These are phyloP conservation scores for Paramarasmius palmivorus DNA, from an alignment of 1,284 basidiomycete genomes.

Conservation along the genomic window DNA sequence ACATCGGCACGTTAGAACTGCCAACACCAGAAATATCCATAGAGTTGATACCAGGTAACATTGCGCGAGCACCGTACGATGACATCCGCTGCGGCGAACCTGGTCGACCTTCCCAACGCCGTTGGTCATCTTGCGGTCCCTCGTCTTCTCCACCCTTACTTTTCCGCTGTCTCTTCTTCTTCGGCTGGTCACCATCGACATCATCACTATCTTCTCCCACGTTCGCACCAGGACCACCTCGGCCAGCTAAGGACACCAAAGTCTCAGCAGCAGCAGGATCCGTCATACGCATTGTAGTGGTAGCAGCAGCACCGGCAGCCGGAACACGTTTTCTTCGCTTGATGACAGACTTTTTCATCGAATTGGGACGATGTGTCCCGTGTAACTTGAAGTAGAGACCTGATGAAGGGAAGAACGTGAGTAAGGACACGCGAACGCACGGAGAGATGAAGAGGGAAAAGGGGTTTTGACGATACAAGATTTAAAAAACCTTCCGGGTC, in stretches of 20 bases:
- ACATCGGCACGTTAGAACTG: conserved; percentile 10
- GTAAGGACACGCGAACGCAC: conserved; percentile 10
- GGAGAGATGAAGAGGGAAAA: conserved; percentile 7
- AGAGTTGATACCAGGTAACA: conserved; percentile 23
- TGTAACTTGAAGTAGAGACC: conserved; percentile 98
- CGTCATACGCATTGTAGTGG: conserved; percentile 53
- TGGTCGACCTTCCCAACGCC: conserved; percentile 45
- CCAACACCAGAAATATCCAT: conserved; percentile 20
- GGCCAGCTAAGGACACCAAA: conserved; percentile 76
- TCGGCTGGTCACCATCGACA: conserved; percentile 51
- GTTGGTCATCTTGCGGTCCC: conserved; percentile 41
- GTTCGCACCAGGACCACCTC: conserved; percentile 36
- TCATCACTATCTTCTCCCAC: conserved; percentile 59
- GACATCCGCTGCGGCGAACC: conserved; percentile 46
- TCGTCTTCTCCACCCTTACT: conserved; percentile 51
- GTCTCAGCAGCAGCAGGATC: conserved; percentile 85
- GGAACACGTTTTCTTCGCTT: conserved; percentile 96
- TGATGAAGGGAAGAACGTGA: conserved; percentile 32
- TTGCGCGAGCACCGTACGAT: conserved; percentile 4
- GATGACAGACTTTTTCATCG: conserved; percentile 99
- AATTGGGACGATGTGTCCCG: conserved; percentile 94
- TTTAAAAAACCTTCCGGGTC: too few species aligned
- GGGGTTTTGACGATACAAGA: conserved; percentile 4
- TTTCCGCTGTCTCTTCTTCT: conserved; percentile 53
- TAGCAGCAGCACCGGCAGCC: conserved; percentile 46